These are phyloP conservation scores for Schizothecium vesticola DNA, from an alignment of 495 filamentous ascomycete genomes.

Conservation along the genomic window DNA sequence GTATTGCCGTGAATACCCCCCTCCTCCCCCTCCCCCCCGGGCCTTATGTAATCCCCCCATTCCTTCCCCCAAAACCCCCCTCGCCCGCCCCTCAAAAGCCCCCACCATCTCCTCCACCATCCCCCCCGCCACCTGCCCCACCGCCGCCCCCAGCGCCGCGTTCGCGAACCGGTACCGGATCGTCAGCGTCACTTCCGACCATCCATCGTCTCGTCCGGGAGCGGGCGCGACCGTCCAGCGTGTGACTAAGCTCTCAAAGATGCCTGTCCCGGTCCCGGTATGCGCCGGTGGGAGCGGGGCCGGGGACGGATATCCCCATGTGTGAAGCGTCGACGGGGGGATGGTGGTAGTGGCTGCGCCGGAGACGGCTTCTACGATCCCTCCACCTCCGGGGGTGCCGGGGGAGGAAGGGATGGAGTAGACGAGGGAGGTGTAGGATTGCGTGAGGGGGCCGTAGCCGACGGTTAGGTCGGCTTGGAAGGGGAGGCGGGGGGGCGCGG, in stretches of 20 bases:
- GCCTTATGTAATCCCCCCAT: too few relatives aligned
- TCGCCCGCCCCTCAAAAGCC: slow-evolving; percentile 82
- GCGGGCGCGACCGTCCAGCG: slow-evolving; percentile 57
- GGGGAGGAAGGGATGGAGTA: slow-evolving; percentile 68
- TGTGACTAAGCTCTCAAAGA: slow-evolving; percentile 74
- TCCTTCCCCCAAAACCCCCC: neutral
- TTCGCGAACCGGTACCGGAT: slow-evolving; percentile 81
- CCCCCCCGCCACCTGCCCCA: slow-evolving; percentile 72
- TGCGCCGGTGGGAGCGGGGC: neutral
- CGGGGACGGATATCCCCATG: slow-evolving; percentile 25
- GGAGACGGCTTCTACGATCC: slow-evolving; percentile 71
- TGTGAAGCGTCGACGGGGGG: slow-evolving; percentile 27
- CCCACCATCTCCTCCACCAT: slow-evolving; percentile 84
- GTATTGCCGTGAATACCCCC: neutral
- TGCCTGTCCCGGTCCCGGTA: too few relatives aligned
- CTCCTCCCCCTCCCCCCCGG: neutral
- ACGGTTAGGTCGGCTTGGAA: slow-evolving; percentile 72
- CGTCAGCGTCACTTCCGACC: slow-evolving; percentile 61
- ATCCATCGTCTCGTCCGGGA: slow-evolving; percentile 6
- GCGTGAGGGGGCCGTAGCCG: slow-evolving; percentile 76
- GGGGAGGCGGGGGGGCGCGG: slow-evolving; percentile 49
- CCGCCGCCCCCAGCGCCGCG: slow-evolving; percentile 74
- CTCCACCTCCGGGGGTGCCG: slow-evolving; percentile 31
- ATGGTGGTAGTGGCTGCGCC: slow-evolving; percentile 51
- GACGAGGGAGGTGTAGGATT: slow-evolving; percentile 70